phyloP scores from a whole-genome alignment of 257 asterid species.

The Rhazya stricta region DNA sequence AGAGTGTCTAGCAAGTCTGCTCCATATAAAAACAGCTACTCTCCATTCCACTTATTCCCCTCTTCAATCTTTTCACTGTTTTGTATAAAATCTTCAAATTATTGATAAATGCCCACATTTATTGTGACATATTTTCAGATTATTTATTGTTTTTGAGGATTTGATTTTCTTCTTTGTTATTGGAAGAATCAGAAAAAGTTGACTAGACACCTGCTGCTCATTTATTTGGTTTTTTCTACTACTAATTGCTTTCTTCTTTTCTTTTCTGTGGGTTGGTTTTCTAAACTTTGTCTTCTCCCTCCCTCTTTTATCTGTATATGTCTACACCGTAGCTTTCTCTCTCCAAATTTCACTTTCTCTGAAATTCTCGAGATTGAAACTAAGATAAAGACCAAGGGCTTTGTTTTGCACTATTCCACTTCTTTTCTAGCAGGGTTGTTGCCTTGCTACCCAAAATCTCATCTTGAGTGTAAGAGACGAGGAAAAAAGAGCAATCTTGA shows the following conservation, averaged over 20 bases:
- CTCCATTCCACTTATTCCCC: constrained; percentile 33
- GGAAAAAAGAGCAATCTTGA: constrained; percentile 31
- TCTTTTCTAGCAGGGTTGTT: not conserved
- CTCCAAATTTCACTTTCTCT: constrained; percentile 45
- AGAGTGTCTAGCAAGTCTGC: constrained; percentile 39
- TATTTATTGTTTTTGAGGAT: not conserved
- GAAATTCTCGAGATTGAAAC: constrained; percentile 30
- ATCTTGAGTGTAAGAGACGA: not conserved
- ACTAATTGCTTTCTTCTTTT: constrained; percentile 1
- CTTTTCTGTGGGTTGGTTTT: constrained; percentile 5
- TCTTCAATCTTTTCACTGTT: constrained; percentile 64
- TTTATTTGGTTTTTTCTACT: constrained; percentile 14
- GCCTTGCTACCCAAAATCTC: not conserved
- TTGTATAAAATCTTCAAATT: constrained; percentile 7
- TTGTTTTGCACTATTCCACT: not conserved
- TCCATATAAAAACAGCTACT: constrained; percentile 36
- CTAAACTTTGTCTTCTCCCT: constrained; percentile 5
- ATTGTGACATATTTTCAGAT: constrained; percentile 1
- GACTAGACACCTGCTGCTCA: constrained; percentile 13
- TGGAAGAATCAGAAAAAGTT: constrained; percentile 8
- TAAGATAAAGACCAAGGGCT: constrained; percentile 14
- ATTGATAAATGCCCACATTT: constrained; percentile 13
- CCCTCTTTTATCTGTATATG: constrained; percentile 2
- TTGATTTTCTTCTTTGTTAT: not conserved
- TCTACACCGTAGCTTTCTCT: constrained; percentile 22